These are phyloP conservation scores for Pelargonium cotyledonis DNA, from an alignment of 441 rosid genomes.

Conservation along the genomic window DNA sequence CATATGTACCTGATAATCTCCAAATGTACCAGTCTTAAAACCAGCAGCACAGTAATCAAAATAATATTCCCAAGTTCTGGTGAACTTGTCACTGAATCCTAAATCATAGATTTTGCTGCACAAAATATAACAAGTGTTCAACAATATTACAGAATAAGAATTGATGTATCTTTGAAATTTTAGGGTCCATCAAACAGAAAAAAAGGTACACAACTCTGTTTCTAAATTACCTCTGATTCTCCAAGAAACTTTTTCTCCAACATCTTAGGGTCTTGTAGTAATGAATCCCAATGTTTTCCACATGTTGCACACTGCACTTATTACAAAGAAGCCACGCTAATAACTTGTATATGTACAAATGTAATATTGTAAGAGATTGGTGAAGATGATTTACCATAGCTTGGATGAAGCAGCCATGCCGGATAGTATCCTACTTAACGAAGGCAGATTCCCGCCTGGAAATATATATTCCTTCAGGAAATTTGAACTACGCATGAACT, in stretches of 20 bases:
- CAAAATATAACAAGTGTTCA: too few species aligned
- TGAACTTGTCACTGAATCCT: slow-evolving; percentile 70
- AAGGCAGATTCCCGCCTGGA: slow-evolving; percentile 85
- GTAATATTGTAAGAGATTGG: too few species aligned
- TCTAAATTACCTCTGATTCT: slow-evolving; percentile 30
- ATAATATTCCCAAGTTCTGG: slow-evolving; percentile 85
- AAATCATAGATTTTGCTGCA: slow-evolving; percentile 37
- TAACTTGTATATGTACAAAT: too few species aligned
- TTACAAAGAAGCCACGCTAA: not conserved
- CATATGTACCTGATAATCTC: slow-evolving; percentile 87
- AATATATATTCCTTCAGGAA: slow-evolving; percentile 85
- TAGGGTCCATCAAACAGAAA: too few species aligned
- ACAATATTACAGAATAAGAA: too few species aligned
- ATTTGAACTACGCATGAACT: slow-evolving; percentile 66
- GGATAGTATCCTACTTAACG: slow-evolving; percentile 61
- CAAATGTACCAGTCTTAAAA: slow-evolving; percentile 64
- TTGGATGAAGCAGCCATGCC: slow-evolving; percentile 76
- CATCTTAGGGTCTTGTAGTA: slow-evolving; percentile 68
- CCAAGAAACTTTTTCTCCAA: slow-evolving; percentile 83
- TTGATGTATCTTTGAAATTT: too few species aligned
- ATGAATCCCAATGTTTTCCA: slow-evolving; percentile 82
- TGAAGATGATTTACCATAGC: slow-evolving; percentile 44
- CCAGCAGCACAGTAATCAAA: slow-evolving; percentile 82
- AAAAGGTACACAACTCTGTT: too few species aligned
- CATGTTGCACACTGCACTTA: slow-evolving; percentile 60